Percentiles rank a stretch among this genome's conserved stretches.
These are phyloP conservation scores for Oryza glaberrima DNA, from an alignment of 176 grass and related monocot species.

Conservation along the genomic window DNA sequence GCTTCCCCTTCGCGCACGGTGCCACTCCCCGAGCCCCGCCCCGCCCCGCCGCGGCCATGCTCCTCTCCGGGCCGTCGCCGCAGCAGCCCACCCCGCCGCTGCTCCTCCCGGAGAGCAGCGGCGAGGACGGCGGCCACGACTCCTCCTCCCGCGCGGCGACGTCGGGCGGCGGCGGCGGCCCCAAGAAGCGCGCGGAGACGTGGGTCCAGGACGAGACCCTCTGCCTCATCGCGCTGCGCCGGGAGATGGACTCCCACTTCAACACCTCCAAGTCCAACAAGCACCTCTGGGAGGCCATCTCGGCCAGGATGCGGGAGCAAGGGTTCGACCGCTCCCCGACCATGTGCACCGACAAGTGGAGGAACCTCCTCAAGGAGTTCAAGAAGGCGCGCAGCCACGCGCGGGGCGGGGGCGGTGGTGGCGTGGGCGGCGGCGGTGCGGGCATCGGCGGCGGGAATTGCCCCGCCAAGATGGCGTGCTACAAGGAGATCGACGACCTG, in stretches of 20 bases:
- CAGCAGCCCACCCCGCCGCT: slow-evolving; percentile 50
- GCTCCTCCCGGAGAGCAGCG: slow-evolving; percentile 71
- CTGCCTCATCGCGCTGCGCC: slow-evolving; percentile 73
- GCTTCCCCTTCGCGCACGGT: neutral
- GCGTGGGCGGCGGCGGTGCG: slow-evolving; percentile 47
- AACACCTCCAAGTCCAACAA: slow-evolving; percentile 99
- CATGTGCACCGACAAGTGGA: slow-evolving; percentile 99
- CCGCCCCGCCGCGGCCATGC: slow-evolving; percentile 49
- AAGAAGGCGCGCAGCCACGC: slow-evolving; percentile 94
- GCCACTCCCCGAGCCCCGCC: slow-evolving; percentile 20
- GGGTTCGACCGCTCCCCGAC: slow-evolving; percentile 91
- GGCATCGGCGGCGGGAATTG: slow-evolving; percentile 59
- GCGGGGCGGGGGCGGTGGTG: slow-evolving; percentile 53
- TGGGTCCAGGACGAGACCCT: slow-evolving; percentile 94
- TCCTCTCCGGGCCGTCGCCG: slow-evolving; percentile 57
- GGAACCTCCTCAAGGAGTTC: slow-evolving; percentile 96
- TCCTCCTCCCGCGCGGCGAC: slow-evolving; percentile 49
- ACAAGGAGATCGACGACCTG: slow-evolving; percentile 97
- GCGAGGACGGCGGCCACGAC: slow-evolving; percentile 72
- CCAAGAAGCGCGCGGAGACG: slow-evolving; percentile 98
- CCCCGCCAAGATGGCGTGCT: slow-evolving; percentile 87
- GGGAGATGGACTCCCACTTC: slow-evolving; percentile 86
- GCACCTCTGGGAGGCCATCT: slow-evolving; percentile 98
- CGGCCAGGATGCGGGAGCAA: slow-evolving; percentile 86
- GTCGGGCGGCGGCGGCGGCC: slow-evolving; percentile 46